Evolutionary conservation across 1,284 basidiomycete species (phyloP).

Genomic region (Peniophora sp.): DNA sequence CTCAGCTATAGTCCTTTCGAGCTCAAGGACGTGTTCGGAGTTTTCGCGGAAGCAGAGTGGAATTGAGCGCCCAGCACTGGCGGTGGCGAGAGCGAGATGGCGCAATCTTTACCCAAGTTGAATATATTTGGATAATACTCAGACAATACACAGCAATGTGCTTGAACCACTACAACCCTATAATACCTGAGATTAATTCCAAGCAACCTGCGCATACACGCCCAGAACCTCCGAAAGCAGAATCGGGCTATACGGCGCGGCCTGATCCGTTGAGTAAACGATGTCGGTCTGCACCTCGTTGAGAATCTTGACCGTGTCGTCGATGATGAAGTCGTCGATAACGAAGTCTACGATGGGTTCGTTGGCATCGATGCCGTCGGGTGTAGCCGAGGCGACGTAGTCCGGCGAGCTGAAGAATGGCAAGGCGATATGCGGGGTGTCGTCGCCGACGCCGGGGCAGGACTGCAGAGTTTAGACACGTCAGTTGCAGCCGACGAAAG

Average conservation of each 20-base stretch:
- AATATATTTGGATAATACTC: too few relatives aligned
- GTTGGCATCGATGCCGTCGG: constrained; percentile 38
- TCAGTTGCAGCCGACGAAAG: constrained; percentile 1
- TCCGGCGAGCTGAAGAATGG: constrained; percentile 45
- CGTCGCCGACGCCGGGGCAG: constrained; percentile 68
- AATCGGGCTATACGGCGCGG: constrained; percentile 41
- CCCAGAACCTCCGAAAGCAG: constrained; percentile 46
- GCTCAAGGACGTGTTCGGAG: constrained; percentile 44
- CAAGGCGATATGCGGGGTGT: constrained; percentile 50
- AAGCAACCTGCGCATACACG: constrained; percentile 49
- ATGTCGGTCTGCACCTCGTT: constrained; percentile 46
- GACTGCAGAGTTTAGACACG: constrained; percentile 27
- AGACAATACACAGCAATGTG: too few relatives aligned
- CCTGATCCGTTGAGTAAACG: constrained; percentile 44
- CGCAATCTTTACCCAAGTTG: too few relatives aligned
- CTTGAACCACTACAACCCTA: too few relatives aligned
- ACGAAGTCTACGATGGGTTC: constrained; percentile 65
- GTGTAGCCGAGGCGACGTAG: constrained; percentile 51
- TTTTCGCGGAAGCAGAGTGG: constrained; percentile 57
- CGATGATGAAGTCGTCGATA: constrained; percentile 60
- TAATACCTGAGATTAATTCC: constrained; percentile 40
- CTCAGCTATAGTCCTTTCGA: constrained; percentile 41
- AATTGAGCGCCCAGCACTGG: too few relatives aligned
- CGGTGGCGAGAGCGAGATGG: too few relatives aligned
- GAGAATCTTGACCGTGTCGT: constrained; percentile 41